Evolutionary conservation across 208 protist genomes (phyloP).

Genomic region (Porcisia deanei): DNA sequence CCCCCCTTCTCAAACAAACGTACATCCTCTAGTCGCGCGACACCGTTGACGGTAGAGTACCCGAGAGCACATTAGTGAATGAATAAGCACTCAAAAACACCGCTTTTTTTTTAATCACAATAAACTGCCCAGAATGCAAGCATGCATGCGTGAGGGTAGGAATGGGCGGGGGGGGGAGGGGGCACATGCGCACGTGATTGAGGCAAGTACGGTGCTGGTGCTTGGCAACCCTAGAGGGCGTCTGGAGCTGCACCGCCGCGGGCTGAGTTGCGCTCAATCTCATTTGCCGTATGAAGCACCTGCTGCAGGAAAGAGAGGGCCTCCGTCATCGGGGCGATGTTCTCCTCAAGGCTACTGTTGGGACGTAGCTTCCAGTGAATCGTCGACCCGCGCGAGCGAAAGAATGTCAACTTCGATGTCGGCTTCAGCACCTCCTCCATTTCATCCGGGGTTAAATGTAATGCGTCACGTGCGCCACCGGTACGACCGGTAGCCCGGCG

Average conservation of each 20-base stretch:
- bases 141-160: not conserved
- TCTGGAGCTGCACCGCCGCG: constrained; percentile 71
- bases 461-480: constrained; percentile 20
- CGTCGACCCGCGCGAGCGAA: constrained; percentile 65
- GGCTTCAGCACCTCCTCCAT: constrained; percentile 58
- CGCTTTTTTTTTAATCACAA: not conserved
- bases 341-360: constrained; percentile 62
- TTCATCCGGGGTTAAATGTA: constrained; percentile 27
- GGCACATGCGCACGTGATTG: not conserved
- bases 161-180: not conserved
- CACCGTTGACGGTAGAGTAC: not conserved
- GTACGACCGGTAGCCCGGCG: constrained; percentile 16
- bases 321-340: constrained; percentile 77
- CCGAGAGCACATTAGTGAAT: not conserved
- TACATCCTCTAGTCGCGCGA: not conserved
- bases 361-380: constrained; percentile 85
- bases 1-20: not conserved
- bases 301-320: constrained; percentile 77
- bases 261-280: constrained; percentile 75
- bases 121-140: not conserved
- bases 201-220: constrained; percentile 7
- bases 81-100: not conserved
- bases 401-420: constrained; percentile 78
- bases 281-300: constrained; percentile 81
- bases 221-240: constrained; percentile 38